phyloP scores from a whole-genome alignment of 306 rosid species.

The Citrullus amarus region DNA sequence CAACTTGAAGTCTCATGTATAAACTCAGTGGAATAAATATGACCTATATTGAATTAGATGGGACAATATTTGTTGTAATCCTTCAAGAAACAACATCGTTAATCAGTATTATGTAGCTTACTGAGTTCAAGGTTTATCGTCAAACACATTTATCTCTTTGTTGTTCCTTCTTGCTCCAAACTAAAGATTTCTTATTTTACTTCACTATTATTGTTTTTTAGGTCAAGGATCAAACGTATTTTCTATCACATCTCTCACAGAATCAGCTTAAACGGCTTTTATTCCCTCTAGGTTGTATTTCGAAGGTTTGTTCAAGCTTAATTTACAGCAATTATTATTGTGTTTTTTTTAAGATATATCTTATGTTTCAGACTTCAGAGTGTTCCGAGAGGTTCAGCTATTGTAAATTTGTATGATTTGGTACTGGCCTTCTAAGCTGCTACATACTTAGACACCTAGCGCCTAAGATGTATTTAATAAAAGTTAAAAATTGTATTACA shows the following conservation, averaged over 20 bases:
- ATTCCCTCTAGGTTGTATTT: conserved; percentile 75
- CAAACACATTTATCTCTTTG: not conserved
- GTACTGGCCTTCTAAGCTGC: not conserved
- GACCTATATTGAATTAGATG: not conserved
- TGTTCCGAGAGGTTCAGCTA: not conserved
- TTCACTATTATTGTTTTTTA: conserved; percentile 15
- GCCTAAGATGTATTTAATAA: not conserved
- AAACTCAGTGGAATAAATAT: not conserved
- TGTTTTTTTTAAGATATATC: not conserved
- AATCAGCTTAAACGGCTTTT: conserved; percentile 67
- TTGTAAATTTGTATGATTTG: not conserved
- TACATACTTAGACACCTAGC: not conserved
- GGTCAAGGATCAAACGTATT: conserved; percentile 97
- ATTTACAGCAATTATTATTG: conserved; percentile 1
- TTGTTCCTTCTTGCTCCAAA: not conserved
- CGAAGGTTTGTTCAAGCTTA: conserved; percentile 55
- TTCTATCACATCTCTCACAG: conserved; percentile 81
- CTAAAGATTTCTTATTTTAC: not conserved
- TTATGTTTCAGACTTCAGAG: not conserved
- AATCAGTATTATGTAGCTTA: not conserved
- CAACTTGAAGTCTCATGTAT: not conserved
- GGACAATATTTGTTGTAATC: not conserved
- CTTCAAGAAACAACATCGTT: not conserved
- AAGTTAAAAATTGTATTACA: not conserved
- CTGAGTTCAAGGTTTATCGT: not conserved